Percentiles rank a stretch among this genome's conserved stretches.
Conservation (phyloP, 306 rosid genomes). For the Cicer yamashitae region DNA sequence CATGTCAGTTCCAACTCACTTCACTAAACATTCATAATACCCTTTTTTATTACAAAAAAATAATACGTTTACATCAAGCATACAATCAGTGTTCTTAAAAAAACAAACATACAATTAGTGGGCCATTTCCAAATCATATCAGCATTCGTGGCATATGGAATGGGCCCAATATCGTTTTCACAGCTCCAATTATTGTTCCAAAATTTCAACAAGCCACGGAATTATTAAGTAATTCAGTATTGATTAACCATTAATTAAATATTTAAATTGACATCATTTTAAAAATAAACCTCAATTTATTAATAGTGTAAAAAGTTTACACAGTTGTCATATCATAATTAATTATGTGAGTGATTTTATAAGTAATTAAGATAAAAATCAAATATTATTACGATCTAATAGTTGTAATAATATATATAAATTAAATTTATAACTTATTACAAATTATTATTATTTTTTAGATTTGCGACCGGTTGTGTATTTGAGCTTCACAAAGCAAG, state of each 20-base stretch:
- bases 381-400: no score
- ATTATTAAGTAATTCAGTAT: neutral
- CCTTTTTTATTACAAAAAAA: neutral
- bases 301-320: no score
- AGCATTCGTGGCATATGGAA: slow-evolving; percentile 38
- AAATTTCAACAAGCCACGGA: slow-evolving; percentile 34
- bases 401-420: no score
- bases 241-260: slow-evolving; percentile 5
- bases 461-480: slow-evolving; percentile 43
- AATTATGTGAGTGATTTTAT: no score
- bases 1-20: slow-evolving; percentile 41
- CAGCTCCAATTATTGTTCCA: slow-evolving; percentile 16
- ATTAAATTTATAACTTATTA: no score
- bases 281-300: slow-evolving; percentile 4
- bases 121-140: neutral
- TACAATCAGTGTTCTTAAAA: neutral
- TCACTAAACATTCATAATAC: neutral
- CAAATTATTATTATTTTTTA: no score
- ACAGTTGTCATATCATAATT: no score
- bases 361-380: no score
- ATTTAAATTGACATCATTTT: neutral
- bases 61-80: slow-evolving; percentile 1
- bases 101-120: neutral
- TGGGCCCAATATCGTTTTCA: slow-evolving; percentile 4
- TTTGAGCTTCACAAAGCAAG: neutral